Evolutionary conservation across 2,329 filamentous ascomycete species (phyloP).

Genomic region (Xylariaceae sp.): DNA sequence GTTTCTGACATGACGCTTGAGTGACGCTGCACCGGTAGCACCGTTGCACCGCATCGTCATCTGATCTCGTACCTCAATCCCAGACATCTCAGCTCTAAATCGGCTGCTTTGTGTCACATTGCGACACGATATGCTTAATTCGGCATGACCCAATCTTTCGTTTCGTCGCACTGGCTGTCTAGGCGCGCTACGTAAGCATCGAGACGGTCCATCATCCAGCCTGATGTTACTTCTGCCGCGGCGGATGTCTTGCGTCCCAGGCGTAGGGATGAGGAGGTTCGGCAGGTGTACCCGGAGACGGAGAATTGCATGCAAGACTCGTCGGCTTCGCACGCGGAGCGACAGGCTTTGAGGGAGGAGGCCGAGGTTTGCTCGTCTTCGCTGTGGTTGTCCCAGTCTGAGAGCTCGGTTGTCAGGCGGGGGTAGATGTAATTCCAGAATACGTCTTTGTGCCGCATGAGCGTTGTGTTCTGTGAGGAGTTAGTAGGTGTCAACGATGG

Average conservation of each 20-base stretch:
- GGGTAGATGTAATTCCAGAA: constrained; percentile 29
- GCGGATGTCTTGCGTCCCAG: constrained; percentile 24
- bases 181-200: constrained; percentile 26
- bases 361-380: constrained; percentile 20
- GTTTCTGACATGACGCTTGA: too few relatives aligned
- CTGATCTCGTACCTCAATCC: too few relatives aligned
- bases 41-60: too few relatives aligned
- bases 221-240: constrained; percentile 23
- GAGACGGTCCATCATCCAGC: constrained; percentile 32
- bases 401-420: constrained; percentile 19
- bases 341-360: constrained; percentile 27
- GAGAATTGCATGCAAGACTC: constrained; percentile 32
- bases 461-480: constrained; percentile 21
- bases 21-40: too few relatives aligned
- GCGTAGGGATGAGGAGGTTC: constrained; percentile 24
- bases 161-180: constrained; percentile 22
- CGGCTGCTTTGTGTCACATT: too few relatives aligned
- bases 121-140: constrained; percentile 10
- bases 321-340: constrained; percentile 23
- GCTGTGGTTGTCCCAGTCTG: constrained; percentile 33
- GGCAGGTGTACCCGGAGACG: constrained; percentile 26
- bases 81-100: too few relatives aligned
- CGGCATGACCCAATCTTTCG: constrained; percentile 25
- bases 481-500: too few relatives aligned
- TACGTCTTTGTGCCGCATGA: constrained; percentile 31